These are phyloP conservation scores for Blastomyces percursus DNA, from an alignment of 2,329 filamentous ascomycete genomes.

Conservation along the genomic window DNA sequence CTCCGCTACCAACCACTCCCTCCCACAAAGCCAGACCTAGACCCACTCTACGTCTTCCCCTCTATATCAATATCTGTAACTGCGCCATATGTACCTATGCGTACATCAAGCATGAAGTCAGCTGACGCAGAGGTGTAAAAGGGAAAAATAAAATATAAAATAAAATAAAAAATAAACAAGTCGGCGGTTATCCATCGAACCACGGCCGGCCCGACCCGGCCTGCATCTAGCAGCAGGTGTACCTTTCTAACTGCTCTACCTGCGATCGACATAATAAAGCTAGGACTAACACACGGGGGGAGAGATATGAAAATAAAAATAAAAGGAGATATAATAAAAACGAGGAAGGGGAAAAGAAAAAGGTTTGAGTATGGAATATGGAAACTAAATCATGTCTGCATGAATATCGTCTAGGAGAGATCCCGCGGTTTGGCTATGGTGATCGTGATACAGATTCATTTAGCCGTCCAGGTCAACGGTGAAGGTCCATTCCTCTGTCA, in stretches of 20 bases:
- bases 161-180: neutral
- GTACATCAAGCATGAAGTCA: neutral
- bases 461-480: conserved; percentile 25
- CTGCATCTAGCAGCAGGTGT: no score
- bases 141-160: no score
- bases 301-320: neutral
- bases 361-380: neutral
- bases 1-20: no score
- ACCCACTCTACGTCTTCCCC: no score
- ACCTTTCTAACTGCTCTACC: no score
- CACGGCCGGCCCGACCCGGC: no score
- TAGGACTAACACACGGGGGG: neutral
- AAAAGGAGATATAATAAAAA: neutral
- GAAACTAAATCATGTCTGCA: neutral
- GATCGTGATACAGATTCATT: neutral
- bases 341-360: neutral
- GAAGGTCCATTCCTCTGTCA: conserved; percentile 36
- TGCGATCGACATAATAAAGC: no score
- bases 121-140: neutral
- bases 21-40: no score
- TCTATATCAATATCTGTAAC: no score
- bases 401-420: neutral
- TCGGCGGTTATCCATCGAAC: neutral
- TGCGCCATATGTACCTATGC: no score
- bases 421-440: neutral